Base-by-base conservation (phyloP, 495 filamentous ascomycete species). In the Penicillium taxi region DNA sequence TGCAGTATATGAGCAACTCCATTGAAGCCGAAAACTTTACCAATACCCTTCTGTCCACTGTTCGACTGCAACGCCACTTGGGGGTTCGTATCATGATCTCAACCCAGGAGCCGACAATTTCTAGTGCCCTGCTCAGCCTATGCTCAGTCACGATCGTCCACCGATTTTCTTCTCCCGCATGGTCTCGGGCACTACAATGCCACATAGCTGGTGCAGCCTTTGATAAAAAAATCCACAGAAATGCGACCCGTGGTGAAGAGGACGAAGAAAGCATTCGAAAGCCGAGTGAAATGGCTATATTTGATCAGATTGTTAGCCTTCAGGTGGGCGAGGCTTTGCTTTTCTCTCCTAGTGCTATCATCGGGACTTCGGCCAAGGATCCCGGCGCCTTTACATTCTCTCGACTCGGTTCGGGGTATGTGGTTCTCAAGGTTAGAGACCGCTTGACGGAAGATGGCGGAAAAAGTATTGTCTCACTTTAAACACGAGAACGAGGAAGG, bases 91-190 rank as follows among this genome's bases (percentile, higher is more conserved):
- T 87, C 9, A 39, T 90, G 24, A 79, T 89, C 20, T 76, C 84
- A 0, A 90, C 85, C 0, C 82, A 91, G 48, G 85, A 90, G 43
- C 85, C 85, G 0, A 88, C 82, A 0, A 75, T 90, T 26, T 81
- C 80, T 0, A 73, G 76, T 0, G 57, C 61, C 16, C 70, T 90
- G 2, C 63, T 90, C 0, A 81, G 81, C 40, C 67, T 90, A 5
- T 85, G 76, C 53, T 80, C 73, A n/a, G 62, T 81, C 13, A 84
- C 80, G 0, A 72, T 90, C 37, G 74, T 89, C 0, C 85, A 91
- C 52, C 68, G 80, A 9, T 89, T 89, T 46, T 77, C 70, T 0
- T 81, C 75, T 2, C 83, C 83, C 0, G 73, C 73, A 5, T 90
- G 84, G 85, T 56, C 82, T n/a, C 46, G 38, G 1, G 59, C 66